Percentiles rank a stretch among this genome's conserved stretches.
phyloP scores from a whole-genome alignment of 345 rosid genomes.

The Mallotus nudiflorus region DNA sequence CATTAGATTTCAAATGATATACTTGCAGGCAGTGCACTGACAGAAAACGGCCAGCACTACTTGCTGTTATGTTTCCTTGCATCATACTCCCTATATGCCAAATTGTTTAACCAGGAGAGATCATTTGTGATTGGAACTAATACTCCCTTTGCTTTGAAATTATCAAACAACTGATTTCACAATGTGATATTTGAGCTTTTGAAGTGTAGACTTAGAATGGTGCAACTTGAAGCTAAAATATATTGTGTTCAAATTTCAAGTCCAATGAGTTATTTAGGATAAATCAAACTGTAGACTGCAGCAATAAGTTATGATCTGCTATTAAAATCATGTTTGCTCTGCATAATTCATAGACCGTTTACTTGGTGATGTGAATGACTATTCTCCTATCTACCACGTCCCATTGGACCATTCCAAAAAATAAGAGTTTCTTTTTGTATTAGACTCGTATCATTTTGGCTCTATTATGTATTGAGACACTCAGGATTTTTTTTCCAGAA shows the following conservation, averaged over 20 bases:
- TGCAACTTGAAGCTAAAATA: background rate
- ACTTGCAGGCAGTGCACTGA: background rate
- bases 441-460: no score
- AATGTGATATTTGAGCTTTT: background rate
- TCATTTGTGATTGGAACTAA: background rate
- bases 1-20: background rate
- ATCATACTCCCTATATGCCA: background rate
- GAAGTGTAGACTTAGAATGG: no score
- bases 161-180: background rate
- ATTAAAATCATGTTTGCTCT: no score
- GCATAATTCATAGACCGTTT: background rate
- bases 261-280: background rate
- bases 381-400: background rate
- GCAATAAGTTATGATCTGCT: no score
- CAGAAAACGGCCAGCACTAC: no score
- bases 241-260: background rate
- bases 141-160: no score
- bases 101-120: background rate
- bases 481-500: background rate
- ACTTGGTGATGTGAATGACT: background rate
- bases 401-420: background rate
- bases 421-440: no score
- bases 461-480: no score
- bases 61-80: no score
- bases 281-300: no score